A percentile compares a stretch with the other conserved stretches of the same genome.
phyloP scores from a whole-genome alignment of 768 basidiomycete species.

The Boletus barrowsii region DNA sequence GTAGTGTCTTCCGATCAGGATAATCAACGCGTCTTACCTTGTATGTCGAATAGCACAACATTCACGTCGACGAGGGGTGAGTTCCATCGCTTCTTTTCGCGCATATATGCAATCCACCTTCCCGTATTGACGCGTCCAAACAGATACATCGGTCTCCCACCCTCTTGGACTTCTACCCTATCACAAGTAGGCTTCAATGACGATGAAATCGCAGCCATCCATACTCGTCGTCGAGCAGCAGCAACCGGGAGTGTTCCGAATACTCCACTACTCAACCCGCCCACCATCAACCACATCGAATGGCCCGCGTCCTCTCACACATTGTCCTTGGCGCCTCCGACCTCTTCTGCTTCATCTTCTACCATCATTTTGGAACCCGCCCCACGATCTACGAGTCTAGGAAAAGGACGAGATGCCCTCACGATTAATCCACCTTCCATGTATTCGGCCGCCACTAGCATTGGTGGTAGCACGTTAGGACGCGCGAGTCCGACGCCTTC shows the following conservation, averaged over 20 bases:
- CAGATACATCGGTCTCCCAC: conserved; percentile 65
- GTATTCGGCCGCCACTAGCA: conserved; percentile 7
- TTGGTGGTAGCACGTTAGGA: neutral
- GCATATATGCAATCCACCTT: neutral
- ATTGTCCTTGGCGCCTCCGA: neutral
- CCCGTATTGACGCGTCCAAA: neutral
- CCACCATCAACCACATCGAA: neutral
- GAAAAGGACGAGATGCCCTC: conserved; percentile 4
- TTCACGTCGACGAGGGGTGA: conserved; percentile 76
- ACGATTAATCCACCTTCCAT: conserved; percentile 12
- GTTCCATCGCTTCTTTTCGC: conserved; percentile 21
- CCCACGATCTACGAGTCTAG: conserved; percentile 27
- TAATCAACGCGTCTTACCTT: neutral
- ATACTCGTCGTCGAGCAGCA: conserved; percentile 35
- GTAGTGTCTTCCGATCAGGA: neutral
- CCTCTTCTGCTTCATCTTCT: conserved; percentile 23
- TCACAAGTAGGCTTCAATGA: conserved; percentile 59
- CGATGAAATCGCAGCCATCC: conserved; percentile 66
- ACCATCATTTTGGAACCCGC: conserved; percentile 16
- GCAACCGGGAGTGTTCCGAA: conserved; percentile 2
- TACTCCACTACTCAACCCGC: conserved; percentile 6
- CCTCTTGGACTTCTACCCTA: conserved; percentile 67
- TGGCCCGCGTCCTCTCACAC: conserved; percentile 19
- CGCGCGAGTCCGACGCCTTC: conserved; percentile 11
- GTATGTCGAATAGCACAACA: conserved; percentile 53